Evolutionary conservation across 2,329 filamentous ascomycete genomes (phyloP), one percentile per base, ranked within the genome.

Genomic region (Sporothrix euskadiensis): DNA sequence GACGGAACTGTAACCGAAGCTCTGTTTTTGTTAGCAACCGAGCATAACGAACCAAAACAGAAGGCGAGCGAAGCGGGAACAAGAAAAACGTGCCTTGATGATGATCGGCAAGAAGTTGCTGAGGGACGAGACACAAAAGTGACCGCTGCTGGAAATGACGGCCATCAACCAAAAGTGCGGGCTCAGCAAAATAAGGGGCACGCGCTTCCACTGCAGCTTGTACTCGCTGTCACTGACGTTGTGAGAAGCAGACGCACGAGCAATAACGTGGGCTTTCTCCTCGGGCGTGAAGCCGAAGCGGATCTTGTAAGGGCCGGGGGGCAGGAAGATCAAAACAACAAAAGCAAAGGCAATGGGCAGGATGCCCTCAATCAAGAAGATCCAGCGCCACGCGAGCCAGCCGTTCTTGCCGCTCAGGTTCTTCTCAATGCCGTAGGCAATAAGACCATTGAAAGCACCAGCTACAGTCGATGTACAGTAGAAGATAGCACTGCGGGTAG

Each of bases 381-480:
- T 78, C 80, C 82, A 83, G 69, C 78, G 77, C 82, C 83, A 85
- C 8, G 80, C 14, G 76, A 75, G 63, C 83, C 78, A 81, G 81
- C 26, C 6, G 80, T 79, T 26, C 74, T 74, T 10, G 79, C 86
- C 84, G 73, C 90, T 41, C 14, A 56, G 9, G 30, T 69, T 69
- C 32, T 56, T 79, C 12, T 80, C 78, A 41, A 80, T 80, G 79
- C 81, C 3, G 8, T 44, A 63, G n/a, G 82, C 83, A 19, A 84
- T 81, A 22, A 84, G 77, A 12, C 83, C 83, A 3, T 81, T 81
- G 71, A 84, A 83, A 4, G 81, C 80, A 32, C 80, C 81, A 35
- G 83, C 80, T 16, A 84, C 76, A n/a, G 82, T 81, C 72, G 81
- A 82, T 47, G 81, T 81, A 3, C 80, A 79, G 66, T 83, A 84